Evolutionary conservation across 2,329 filamentous ascomycete genomes (phyloP), one percentile per base, ranked within the genome.

Genomic region (Xylaria sp.): DNA sequence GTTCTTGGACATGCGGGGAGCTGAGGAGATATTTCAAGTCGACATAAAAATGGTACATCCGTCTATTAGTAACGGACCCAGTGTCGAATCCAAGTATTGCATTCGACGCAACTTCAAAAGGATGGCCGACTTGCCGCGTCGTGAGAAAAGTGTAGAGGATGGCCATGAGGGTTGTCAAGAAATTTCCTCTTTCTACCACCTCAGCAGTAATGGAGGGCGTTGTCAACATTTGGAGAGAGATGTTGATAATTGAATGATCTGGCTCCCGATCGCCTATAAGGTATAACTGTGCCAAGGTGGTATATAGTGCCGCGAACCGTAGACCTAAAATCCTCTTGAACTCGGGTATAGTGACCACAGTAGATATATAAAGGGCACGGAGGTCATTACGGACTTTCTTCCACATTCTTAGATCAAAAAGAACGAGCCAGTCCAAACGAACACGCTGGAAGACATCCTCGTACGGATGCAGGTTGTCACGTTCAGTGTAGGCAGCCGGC

Each of bases 121-220:
- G 95, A 78, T 97, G 94, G 0, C 94, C 94, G 47, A 99, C 96
- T 84, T 99, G 96, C 60, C 97, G 88, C 5, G 94, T 97, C 0
- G 96, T 99, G 47, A 99, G 83, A 82, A 99, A 99, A 0, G 97
- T 98, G 80, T 98, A 99, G 0, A 99, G 84, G 70, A 99, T 99
- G 16, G 96, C 94, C 87, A 98, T 92, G 47, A 99, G 86, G 73
- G 93, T 97, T 9, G 94, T 98, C 72, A 99, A 84, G 77, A 99
- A 99, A 79, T 99, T 99, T 32, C 94, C 95, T 54, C 94, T 89
- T 76, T 97, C 93, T 9, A 99, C 93, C 59, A 98, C 92, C 81
- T 99, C 97, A 53, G 94, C 92, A 0, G 95, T 98, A 73, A 99
- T 98, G 0, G 95, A 97, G 1, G 96, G 94, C 0, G 96, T 98